Base-by-base conservation (phyloP, 2,329 filamentous ascomycete genomes). In the Paecilomyces formosus region DNA sequence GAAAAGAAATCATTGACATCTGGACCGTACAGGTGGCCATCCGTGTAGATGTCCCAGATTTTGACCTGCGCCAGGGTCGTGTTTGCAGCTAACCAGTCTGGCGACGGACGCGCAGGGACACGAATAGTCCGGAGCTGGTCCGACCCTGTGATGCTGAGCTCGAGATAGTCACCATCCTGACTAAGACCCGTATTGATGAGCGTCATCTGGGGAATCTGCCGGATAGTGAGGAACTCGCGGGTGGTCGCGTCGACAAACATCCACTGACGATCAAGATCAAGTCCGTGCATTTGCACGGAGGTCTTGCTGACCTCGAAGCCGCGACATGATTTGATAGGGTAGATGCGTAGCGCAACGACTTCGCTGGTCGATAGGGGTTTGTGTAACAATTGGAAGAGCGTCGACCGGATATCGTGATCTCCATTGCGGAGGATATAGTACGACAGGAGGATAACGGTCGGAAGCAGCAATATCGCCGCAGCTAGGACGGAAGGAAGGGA, bases 291-390 rank as follows among this genome's bases (percentile, higher is more conserved):
- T 33, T 81, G 75, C 1, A 88, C 74, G 3, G 73, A 76, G 1
- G 82, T 78, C 2, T 76, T 78, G 15, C 78, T 68, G 9, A 87
- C 74, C 49, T 80, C 75, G 63, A 88, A 77, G 9, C 85, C 85
- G 53, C 85, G 83, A 64, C 85, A 88, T 60, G 85, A 87, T 67
- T 88, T 88, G 65, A 88, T 83, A 12, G 85, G 85, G 67, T 87
- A 87, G 64, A 87, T 78, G 58, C 79, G 79, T 11, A 87, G 74
- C 8, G 68, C 67, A 60, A 67, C 58, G 30, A 74, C 68, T 51
- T 73, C 69, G 59, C 35, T 45, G 4, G 35, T 45, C 8, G 35
- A 45, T 1, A 45, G 35, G 39, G 62, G 50, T 26, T 52, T 52
- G 11, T 28, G 18, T 15, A 52, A 26, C 11, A 24, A 21, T 5